These are phyloP conservation scores for Alternaria sp. DNA, from an alignment of 2,329 filamentous ascomycete genomes.

Conservation along the genomic window DNA sequence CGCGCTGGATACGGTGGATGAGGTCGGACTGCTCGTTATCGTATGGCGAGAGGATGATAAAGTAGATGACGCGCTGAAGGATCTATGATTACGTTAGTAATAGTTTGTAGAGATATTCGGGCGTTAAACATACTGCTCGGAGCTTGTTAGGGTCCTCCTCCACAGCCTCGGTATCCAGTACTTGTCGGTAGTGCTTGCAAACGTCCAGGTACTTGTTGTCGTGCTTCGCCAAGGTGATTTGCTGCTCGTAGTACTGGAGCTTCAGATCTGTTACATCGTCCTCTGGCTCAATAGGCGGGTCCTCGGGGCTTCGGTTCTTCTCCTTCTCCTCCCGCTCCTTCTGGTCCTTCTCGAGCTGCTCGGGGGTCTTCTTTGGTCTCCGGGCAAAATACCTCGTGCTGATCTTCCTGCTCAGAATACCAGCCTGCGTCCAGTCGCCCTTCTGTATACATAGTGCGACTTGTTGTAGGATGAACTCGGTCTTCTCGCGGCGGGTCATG, in stretches of 20 bases:
- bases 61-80: conserved; percentile 95
- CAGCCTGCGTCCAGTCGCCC: conserved; percentile 94
- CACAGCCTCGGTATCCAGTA: conserved; percentile 93
- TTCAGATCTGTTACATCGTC: conserved; percentile 97
- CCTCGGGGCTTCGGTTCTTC: conserved; percentile 79
- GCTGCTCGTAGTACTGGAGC: conserved; percentile 95
- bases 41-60: conserved; percentile 93
- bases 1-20: conserved; percentile 88
- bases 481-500: conserved; percentile 97
- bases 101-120: conserved; percentile 17
- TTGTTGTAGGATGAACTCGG: conserved; percentile 96
- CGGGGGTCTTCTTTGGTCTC: conserved; percentile 88
- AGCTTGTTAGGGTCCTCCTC: conserved; percentile 89
- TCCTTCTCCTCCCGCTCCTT: conserved; percentile 87
- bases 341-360: conserved; percentile 88
- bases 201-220: conserved; percentile 97
- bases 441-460: conserved; percentile 94
- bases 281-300: conserved; percentile 74
- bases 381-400: conserved; percentile 90
- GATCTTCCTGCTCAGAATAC: conserved; percentile 94
- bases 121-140: conserved; percentile 70
- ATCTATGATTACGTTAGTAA: conserved; percentile 61
- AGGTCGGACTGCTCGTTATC: conserved; percentile 99
- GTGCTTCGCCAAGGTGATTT: conserved; percentile 94
- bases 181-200: conserved; percentile 98